Base-by-base conservation (phyloP, 2,329 filamentous ascomycete species). In the Cladosporium sp. region DNA sequence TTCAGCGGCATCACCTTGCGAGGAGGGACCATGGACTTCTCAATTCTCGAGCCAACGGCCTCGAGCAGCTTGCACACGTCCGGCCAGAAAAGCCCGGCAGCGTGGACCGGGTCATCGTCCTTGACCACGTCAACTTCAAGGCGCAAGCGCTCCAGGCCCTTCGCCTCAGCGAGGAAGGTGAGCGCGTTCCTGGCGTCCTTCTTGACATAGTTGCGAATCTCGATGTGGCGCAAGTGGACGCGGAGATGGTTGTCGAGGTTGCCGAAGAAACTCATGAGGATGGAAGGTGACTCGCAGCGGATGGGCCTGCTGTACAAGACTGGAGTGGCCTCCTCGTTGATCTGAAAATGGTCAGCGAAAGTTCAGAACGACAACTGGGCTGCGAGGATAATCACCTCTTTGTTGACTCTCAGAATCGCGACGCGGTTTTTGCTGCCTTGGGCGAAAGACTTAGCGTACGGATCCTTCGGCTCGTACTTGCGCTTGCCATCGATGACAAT, bases 271-370 rank as follows among this genome's bases (percentile, higher is more conserved):
- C 72, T 72, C 58, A 73, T 65, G 23, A 77, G 67, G 16, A 70
- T 70, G 8, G 68, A 62, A 1, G 76, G 78, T 49, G 63, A 67
- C 18, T 77, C 75, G 67, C 79, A 75, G 16, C 67, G 67, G 49
- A 79, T 69, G 14, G 71, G 66, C 55, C 72, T 68, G 53, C 65
- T 62, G 68, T 78, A 79, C 62, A 79, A 68, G 65, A 78, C 65
- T 0, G 68, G 69, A 6, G 68, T 56, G 29, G 73, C 72, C 65
- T 76, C 75, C 2, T 64, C 37, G 65, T 71, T 52, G 64, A 78
- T 68, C 72, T 76, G 66, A 12, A 18, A 28, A 28, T 8, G 40
- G 40, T 46, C n/a, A 46, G 40, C 12, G 40, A 46, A 5, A 12
- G 7, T 46, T 3, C 18, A 44, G 4, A 18, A n/a, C 18, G 3